Conservation (phyloP, 129 eudicot species). For the Kitagawia praeruptora region DNA sequence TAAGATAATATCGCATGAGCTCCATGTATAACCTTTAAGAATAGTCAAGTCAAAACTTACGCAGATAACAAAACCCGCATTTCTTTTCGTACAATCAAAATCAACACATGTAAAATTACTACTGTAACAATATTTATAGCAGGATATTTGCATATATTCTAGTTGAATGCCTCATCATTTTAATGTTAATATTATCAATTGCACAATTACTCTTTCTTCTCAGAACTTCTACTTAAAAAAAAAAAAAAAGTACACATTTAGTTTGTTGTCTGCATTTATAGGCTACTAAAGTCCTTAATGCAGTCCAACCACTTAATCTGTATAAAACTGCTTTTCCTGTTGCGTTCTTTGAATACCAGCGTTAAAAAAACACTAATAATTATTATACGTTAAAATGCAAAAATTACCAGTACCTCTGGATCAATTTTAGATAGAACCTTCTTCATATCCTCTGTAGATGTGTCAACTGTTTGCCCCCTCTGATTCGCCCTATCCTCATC, state of each 20-base stretch:
- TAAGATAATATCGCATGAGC: neutral
- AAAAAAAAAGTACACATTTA: neutral
- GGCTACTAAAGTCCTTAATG: neutral
- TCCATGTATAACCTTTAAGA: neutral
- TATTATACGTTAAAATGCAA: neutral
- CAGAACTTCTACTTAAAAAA: neutral
- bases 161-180: neutral
- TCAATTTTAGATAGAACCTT: constrained; percentile 57
- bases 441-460: constrained; percentile 43
- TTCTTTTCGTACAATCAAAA: neutral
- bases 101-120: neutral
- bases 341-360: too few species aligned
- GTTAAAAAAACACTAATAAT: too few species aligned
- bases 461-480: constrained; percentile 27
- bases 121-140: neutral
- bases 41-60: neutral
- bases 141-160: neutral
- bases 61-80: neutral
- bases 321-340: too few species aligned
- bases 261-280: neutral
- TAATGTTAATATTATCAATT: neutral
- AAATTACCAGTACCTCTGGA: constrained; percentile 62
- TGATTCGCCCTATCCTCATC: constrained; percentile 23
- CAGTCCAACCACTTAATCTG: too few species aligned
- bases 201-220: neutral